phyloP scores from a whole-genome alignment of 352 stramenopile genomes.

The Elongisporangium prolatum region DNA sequence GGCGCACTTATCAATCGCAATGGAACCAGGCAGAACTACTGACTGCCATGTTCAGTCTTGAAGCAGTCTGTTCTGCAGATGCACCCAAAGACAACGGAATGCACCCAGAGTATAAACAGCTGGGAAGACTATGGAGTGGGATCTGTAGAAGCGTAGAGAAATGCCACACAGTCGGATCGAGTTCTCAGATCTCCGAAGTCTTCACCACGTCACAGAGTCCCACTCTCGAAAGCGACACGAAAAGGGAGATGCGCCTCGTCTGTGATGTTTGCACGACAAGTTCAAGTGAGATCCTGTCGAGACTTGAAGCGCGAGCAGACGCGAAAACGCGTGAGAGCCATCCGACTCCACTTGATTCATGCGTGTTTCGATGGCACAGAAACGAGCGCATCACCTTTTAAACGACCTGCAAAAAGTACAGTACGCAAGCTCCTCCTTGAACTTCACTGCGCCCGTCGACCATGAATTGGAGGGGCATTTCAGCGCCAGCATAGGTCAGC shows the following conservation, averaged over 20 bases:
- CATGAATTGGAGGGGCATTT: neutral
- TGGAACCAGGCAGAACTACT: neutral
- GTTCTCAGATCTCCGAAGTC: neutral
- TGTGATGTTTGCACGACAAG: neutral
- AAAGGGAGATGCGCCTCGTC: neutral
- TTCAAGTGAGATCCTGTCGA: neutral
- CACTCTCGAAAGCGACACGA: neutral
- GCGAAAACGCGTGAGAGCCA: neutral
- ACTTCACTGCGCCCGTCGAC: neutral
- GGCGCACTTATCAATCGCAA: no score
- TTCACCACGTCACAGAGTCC: neutral
- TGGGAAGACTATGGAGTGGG: no score
- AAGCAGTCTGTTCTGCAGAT: neutral
- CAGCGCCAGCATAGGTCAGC: neutral
- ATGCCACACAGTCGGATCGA: neutral
- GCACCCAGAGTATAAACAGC: neutral
- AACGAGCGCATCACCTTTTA: neutral
- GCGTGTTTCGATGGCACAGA: neutral
- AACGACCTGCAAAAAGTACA: neutral
- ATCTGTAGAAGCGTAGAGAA: no score
- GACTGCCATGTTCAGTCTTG: neutral
- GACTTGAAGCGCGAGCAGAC: neutral
- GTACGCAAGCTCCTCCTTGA: neutral
- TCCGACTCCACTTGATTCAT: neutral
- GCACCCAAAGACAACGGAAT: neutral